Base-by-base conservation (phyloP, 2,329 filamentous ascomycete species). In the Pseudocercospora pini-densiflorae region DNA sequence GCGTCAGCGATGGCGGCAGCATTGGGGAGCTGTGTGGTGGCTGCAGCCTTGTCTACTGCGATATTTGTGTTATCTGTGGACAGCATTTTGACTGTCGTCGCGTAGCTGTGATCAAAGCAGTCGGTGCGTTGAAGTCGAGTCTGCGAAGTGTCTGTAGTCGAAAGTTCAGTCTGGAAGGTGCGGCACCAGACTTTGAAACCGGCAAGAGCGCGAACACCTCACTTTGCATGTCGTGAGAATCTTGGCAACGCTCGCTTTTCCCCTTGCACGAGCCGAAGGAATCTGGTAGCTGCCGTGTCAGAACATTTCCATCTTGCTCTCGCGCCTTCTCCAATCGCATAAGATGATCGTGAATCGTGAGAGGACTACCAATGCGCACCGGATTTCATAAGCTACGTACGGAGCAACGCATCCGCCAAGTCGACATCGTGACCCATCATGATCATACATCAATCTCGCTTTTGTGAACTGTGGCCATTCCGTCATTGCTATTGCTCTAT, bases 361-460 rank as follows among this genome's bases (percentile, higher is more conserved):
- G 12, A 33, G 53, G 24, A 55, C 23, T 14, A 43, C 29, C 29
- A 43, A 43, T 58, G 51, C 55, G 31, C 33, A 58, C 55, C 55
- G 31, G n/a, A 58, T 43, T 36, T 43, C 55, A 43, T 58, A 58
- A 36, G 55, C 55, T 58, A 58, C 64, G 65, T 71, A 69, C 63
- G 53, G 65, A 68, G 59, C 55, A 64, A 64, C 65, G 64, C 66
- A 49, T 62, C 60, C 68, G 64, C 68, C 63, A 70, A 59, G 66
- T 65, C 55, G 68, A 67, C 66, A 66, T 68, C 63, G 62, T 68
- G 67, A 63, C 67, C 66, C 63, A 65, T 65, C 65, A 62, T 69
- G 70, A 68, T 69, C 70, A 69, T 72, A 71, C 67, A 72, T 71
- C 70, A 68, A 59, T 70, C 62, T 67, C 54, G 68, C 70, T 72